Evolutionary conservation across 2,329 filamentous ascomycete genomes (phyloP), one percentile per base, ranked within the genome.

Genomic region (Xylaria sp.): DNA sequence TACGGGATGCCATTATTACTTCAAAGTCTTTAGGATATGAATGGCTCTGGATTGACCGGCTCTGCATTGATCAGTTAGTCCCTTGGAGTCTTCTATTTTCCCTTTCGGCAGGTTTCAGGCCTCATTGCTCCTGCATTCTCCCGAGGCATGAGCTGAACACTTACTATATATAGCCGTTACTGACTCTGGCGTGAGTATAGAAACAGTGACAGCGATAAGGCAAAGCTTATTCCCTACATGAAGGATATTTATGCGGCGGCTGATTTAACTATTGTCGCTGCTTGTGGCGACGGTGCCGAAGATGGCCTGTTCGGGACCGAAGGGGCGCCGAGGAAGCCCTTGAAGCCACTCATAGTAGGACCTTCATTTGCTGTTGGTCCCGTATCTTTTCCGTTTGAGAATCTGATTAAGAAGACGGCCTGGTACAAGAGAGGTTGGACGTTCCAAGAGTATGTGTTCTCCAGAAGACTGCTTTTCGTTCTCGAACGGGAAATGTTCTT

Each of bases 41-140:
- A n/a, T 63, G 61, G 61, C n/a, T 63, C 4, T 63, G 61, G 61
- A 51, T 63, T 21, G 61, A 63, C 15, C 31, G 57, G 35, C 6
- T 60, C 8, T 63, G 61, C 33, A 63, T 63, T 7, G 51, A 63
- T 12, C 61, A 63, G n/a, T n/a, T n/a, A n/a, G n/a, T n/a, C n/a
- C n/a, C n/a, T n/a, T n/a, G n/a, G n/a, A n/a, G n/a, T n/a, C n/a
- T n/a, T n/a, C n/a, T n/a, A n/a, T n/a, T n/a, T n/a, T n/a, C n/a
- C n/a, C n/a, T n/a, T n/a, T n/a, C n/a, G n/a, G n/a, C n/a, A n/a
- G n/a, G n/a, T n/a, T n/a, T n/a, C n/a, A n/a, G n/a, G n/a, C n/a
- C n/a, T n/a, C n/a, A n/a, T n/a, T n/a, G n/a, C n/a, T n/a, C n/a
- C n/a, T n/a, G n/a, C n/a, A n/a, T n/a, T n/a, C n/a, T n/a, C n/a